Evolutionary conservation across 306 rosid species (phyloP).

Genomic region (Pachyrhizus erosus): DNA sequence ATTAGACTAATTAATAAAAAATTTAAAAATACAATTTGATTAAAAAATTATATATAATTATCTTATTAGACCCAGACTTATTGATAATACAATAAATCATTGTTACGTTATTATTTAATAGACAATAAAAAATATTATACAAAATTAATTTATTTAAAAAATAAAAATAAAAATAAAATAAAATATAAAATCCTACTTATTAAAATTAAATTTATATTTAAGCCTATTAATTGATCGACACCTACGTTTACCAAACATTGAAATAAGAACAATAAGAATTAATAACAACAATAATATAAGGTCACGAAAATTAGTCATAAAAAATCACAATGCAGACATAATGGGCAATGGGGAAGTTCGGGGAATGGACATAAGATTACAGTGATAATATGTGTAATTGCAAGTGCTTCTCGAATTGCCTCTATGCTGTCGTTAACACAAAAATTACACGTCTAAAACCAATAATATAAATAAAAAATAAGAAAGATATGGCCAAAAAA

Average conservation of each 20-base stretch:
- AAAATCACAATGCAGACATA: conserved; percentile 25
- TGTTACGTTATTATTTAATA: no score
- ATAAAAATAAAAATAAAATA: no score
- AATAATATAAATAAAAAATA: conserved; percentile 41
- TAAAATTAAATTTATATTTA: no score
- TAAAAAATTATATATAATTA: no score
- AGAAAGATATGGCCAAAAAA: conserved; percentile 10
- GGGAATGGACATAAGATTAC: background rate
- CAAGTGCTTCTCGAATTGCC: conserved; percentile 9
- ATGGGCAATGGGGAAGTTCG: no score
- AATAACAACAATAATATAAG: background rate
- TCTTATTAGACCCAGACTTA: no score
- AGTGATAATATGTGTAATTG: background rate
- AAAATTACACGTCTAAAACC: conserved; percentile 14
- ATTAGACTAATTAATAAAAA: no score
- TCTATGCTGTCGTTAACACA: background rate
- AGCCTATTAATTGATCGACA: background rate
- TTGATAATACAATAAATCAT: no score
- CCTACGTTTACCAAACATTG: background rate
- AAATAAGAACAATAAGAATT: background rate
- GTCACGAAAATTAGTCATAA: conserved; percentile 7
- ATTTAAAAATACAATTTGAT: no score
- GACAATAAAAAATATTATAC: no score
- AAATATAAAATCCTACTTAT: no score
- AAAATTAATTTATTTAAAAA: no score